Evolutionary conservation across 192 early-diverging fungal genomes (phyloP).

Genomic region (Physocladia obscura): DNA sequence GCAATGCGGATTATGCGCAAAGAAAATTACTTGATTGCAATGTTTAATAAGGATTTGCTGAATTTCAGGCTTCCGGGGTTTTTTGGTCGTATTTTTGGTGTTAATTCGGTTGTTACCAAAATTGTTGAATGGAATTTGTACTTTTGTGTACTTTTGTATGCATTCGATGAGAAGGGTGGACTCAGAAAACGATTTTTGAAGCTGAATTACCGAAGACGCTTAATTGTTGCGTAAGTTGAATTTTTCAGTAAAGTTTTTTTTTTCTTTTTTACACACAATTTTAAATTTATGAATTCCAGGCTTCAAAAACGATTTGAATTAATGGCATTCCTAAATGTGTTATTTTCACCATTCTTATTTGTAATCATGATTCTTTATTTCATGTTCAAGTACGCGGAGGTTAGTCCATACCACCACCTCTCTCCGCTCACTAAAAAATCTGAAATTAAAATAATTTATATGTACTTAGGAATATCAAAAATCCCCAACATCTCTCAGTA

Average conservation of each 20-base stretch:
- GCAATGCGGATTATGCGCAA: slow-evolving; percentile 94
- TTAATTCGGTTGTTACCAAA: slow-evolving; percentile 61
- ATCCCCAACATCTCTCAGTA: slow-evolving; percentile 78
- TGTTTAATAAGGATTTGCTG: slow-evolving; percentile 91
- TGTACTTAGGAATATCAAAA: slow-evolving; percentile 49
- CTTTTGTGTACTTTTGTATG: slow-evolving; percentile 79
- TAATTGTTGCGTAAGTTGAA: slow-evolving; percentile 64
- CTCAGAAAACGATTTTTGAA: slow-evolving; percentile 80
- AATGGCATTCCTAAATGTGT: slow-evolving; percentile 82
- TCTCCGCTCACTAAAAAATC: neutral
- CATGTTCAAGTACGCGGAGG: slow-evolving; percentile 94
- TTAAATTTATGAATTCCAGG: no score
- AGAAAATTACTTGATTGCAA: slow-evolving; percentile 94
- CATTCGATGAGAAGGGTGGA: slow-evolving; percentile 87
- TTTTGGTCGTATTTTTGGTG: slow-evolving; percentile 37
- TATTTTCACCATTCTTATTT: slow-evolving; percentile 86
- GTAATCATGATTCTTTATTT: slow-evolving; percentile 77
- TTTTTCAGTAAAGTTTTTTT: slow-evolving; percentile 8
- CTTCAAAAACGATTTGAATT: slow-evolving; percentile 74
- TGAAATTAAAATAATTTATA: neutral
- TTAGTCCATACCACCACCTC: slow-evolving; percentile 44
- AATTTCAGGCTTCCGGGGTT: slow-evolving; percentile 72
- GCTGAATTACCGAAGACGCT: slow-evolving; percentile 59
- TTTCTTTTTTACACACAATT: slow-evolving; percentile 10
- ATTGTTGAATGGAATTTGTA: slow-evolving; percentile 89